phyloP scores from a whole-genome alignment of 169 alveolate species.

The Eimeria sp. region DNA sequence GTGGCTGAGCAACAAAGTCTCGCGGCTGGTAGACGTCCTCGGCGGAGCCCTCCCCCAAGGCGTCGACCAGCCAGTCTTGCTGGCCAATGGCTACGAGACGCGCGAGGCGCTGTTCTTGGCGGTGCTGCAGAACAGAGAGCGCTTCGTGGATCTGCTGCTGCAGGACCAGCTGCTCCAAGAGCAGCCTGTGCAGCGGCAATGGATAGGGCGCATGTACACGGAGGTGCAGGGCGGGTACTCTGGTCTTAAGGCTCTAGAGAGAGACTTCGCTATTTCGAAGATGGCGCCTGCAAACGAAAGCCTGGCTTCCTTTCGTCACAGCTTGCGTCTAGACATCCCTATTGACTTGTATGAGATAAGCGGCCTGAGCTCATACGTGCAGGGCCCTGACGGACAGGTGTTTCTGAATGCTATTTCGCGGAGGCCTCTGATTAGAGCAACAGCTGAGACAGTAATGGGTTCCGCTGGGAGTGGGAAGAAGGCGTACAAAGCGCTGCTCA shows the following conservation, averaged over 20 bases:
- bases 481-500: conserved; percentile 16
- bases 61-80: conserved; percentile 4
- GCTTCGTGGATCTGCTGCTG: conserved; percentile 4
- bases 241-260: background rate
- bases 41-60: conserved; percentile 11
- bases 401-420: conserved; percentile 39
- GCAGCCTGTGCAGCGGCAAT: background rate
- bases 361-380: conserved; percentile 28
- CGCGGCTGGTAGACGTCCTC: background rate
- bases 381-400: conserved; percentile 43
- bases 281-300: conserved; percentile 8
- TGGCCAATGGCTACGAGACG: conserved; percentile 27
- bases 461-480: background rate
- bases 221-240: conserved; percentile 10
- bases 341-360: conserved; percentile 32
- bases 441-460: conserved; percentile 1
- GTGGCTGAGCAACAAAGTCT: conserved; percentile 22
- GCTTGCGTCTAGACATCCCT: conserved; percentile 46
- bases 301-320: conserved; percentile 5
- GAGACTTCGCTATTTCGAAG: conserved; percentile 20
- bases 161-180: conserved; percentile 1
- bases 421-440: conserved; percentile 25
- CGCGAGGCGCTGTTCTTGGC: background rate
- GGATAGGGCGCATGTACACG: conserved; percentile 59
- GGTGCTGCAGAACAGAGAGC: conserved; percentile 6